Conservation (phyloP, 805 yeast species). For the Ogataea paradorogensis region DNA sequence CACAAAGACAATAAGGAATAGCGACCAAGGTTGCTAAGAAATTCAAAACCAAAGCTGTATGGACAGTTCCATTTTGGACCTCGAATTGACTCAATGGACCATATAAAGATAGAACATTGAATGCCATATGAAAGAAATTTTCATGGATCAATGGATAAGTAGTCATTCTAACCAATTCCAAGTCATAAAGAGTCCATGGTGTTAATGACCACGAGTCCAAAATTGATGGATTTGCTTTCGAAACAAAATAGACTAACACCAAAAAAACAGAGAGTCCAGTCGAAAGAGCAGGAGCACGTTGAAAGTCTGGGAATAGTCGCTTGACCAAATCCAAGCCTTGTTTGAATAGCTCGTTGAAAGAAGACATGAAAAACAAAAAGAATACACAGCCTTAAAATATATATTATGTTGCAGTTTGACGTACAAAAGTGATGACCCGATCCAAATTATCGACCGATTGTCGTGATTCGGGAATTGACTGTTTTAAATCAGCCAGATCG, state of each 20-base stretch:
- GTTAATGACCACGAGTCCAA: conserved; percentile 45
- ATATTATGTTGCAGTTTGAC: background rate
- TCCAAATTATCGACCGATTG: conserved; percentile 35
- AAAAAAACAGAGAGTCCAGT: conserved; percentile 60
- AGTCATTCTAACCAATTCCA: conserved; percentile 54
- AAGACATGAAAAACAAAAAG: conserved; percentile 1
- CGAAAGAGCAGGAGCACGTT: conserved; percentile 46
- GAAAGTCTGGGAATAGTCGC: conserved; percentile 4
- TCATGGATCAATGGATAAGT: conserved; percentile 71
- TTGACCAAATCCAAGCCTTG: background rate
- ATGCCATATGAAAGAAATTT: conserved; percentile 55
- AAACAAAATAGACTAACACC: conserved; percentile 40
- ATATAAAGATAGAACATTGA: conserved; percentile 56
- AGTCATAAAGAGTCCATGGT: conserved; percentile 51
- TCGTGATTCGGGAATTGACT: conserved; percentile 35
- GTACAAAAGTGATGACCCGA: conserved; percentile 21
- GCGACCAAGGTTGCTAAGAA: conserved; percentile 69
- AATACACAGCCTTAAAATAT: conserved; percentile 1
- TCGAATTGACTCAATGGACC: conserved; percentile 68
- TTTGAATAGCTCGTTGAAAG: conserved; percentile 1
- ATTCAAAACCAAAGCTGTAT: conserved; percentile 79
- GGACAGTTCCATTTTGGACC: conserved; percentile 72
- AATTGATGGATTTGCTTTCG: conserved; percentile 26
- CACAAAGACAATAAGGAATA: conserved; percentile 54
- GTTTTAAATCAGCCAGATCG: conserved; percentile 35